These are phyloP conservation scores for Citrullus amarus DNA, from an alignment of 306 rosid genomes.

Conservation along the genomic window DNA sequence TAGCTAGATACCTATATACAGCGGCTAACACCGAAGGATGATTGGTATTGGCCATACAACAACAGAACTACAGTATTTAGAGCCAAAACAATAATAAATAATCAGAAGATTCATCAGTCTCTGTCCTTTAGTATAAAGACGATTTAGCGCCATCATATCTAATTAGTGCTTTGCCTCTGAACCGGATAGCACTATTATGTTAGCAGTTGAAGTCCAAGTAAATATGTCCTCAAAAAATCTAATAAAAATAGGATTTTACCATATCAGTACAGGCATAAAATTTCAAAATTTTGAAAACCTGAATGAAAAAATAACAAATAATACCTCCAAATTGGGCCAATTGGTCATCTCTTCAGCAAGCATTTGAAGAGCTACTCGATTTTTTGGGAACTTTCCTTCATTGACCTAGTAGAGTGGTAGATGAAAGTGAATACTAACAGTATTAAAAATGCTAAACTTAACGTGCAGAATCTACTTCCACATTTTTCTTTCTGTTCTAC, in stretches of 20 bases:
- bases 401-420: slow-evolving; percentile 42
- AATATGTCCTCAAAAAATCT: neutral
- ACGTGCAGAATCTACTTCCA: neutral
- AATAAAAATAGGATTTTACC: neutral
- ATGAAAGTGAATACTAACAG: slow-evolving; percentile 1
- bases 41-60: neutral
- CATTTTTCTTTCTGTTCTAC: neutral
- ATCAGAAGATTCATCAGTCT: neutral
- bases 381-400: slow-evolving; percentile 67
- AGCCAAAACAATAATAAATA: neutral
- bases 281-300: neutral
- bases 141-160: neutral
- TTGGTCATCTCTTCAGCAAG: slow-evolving; percentile 82
- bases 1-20: neutral
- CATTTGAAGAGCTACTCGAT: slow-evolving; percentile 48
- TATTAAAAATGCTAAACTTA: neutral
- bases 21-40: neutral
- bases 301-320: neutral
- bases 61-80: neutral
- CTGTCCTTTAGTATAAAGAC: neutral
- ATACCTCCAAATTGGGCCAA: slow-evolving; percentile 97
- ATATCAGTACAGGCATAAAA: neutral
- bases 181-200: neutral
- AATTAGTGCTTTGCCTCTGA: neutral
- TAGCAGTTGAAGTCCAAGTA: neutral